phyloP scores from a whole-genome alignment of 78 protist species.

The Creolimax fragrantissima region DNA sequence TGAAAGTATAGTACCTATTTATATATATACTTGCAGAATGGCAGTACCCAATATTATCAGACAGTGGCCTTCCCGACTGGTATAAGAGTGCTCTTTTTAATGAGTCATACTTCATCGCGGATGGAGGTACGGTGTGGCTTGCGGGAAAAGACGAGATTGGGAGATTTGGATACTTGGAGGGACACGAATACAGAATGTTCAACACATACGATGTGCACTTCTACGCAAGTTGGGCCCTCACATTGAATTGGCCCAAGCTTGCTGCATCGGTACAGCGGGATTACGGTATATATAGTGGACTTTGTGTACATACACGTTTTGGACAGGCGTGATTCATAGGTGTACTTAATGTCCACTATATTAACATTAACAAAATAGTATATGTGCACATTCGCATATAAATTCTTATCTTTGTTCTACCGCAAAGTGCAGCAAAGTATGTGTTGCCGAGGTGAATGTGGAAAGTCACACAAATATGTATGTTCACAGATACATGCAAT shows the following conservation, averaged over 20 bases:
- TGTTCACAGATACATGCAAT: too few relatives aligned
- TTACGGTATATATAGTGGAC: slow-evolving; percentile 20
- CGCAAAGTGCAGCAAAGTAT: too few relatives aligned
- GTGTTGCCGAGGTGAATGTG: too few relatives aligned
- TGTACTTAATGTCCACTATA: not conserved
- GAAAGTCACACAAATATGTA: too few relatives aligned
- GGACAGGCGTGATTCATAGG: not conserved
- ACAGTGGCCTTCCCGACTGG: slow-evolving; percentile 34
- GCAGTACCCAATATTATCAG: slow-evolving; percentile 51
- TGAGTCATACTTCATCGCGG: slow-evolving; percentile 58
- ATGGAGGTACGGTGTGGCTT: slow-evolving; percentile 71
- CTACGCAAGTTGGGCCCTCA: slow-evolving; percentile 66
- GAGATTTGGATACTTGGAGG: slow-evolving; percentile 61
- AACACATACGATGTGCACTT: slow-evolving; percentile 81
- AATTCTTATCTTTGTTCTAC: too few relatives aligned
- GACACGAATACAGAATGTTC: slow-evolving; percentile 70
- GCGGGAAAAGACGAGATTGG: slow-evolving; percentile 25
- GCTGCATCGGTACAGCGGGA: slow-evolving; percentile 47
- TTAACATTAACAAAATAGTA: too few relatives aligned
- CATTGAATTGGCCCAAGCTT: slow-evolving; percentile 51
- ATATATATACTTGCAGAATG: slow-evolving; percentile 25
- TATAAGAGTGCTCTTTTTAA: slow-evolving; percentile 59
- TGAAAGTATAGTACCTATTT: not conserved
- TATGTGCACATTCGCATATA: too few relatives aligned
- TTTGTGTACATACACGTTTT: not conserved